Conservation (phyloP, 257 asterid species). For the Lavandula angustifolia region DNA sequence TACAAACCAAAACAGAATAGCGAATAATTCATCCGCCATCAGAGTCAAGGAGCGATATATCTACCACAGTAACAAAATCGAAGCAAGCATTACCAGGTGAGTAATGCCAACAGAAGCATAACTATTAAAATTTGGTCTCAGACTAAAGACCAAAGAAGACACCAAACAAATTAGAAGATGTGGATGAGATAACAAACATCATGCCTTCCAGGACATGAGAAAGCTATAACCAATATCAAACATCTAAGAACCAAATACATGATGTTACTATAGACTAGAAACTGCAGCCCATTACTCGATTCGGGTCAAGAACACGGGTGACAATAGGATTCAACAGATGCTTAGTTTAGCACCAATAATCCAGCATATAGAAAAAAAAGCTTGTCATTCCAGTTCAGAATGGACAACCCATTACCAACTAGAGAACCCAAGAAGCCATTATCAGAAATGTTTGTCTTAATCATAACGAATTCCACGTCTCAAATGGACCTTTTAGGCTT, state of each 20-base stretch:
- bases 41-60: neutral
- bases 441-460: neutral
- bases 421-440: neutral
- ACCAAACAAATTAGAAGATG: neutral
- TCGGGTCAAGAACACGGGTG: neutral
- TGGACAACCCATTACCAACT: neutral
- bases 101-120: slow-evolving; percentile 1
- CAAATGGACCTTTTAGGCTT: neutral
- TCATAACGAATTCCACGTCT: too few species aligned
- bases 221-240: slow-evolving; percentile 5
- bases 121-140: neutral
- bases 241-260: slow-evolving; percentile 6
- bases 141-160: neutral
- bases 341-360: neutral
- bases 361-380: slow-evolving; percentile 8
- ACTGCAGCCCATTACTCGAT: neutral
- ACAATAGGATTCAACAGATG: neutral
- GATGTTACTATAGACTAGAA: neutral
- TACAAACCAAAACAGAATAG: slow-evolving; percentile 9
- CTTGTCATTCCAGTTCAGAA: neutral
- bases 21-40: slow-evolving; percentile 3
- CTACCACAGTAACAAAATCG: neutral
- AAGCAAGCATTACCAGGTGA: slow-evolving; percentile 7
- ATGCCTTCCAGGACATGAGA: neutral
- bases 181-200: neutral